These are phyloP conservation scores for Dendrocalamus latiflorus DNA, from an alignment of 202 grass and related monocot genomes.

Conservation along the genomic window DNA sequence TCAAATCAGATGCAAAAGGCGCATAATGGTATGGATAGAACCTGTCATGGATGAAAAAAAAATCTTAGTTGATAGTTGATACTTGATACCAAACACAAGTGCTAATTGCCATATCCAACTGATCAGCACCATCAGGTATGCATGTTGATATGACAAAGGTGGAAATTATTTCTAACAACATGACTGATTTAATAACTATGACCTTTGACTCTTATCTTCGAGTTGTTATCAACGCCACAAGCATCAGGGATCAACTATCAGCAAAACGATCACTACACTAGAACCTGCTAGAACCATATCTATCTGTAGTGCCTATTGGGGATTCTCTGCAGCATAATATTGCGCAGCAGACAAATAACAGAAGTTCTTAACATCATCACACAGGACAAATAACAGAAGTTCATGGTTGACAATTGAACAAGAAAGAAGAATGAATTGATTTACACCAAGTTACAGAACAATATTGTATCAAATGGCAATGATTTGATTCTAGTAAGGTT, in stretches of 20 bases:
- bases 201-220: not conserved
- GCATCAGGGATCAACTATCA: not conserved
- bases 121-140: not conserved
- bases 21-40: slow-evolving; percentile 99
- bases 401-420: slow-evolving; percentile 22
- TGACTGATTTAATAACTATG: not conserved
- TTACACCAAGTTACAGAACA: not conserved
- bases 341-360: not conserved
- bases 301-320: not conserved
- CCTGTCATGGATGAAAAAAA: slow-evolving; percentile 48
- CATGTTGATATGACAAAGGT: slow-evolving; percentile 5
- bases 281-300: not conserved
- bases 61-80: slow-evolving; percentile 12
- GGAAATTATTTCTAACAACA: not conserved
- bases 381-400: not conserved
- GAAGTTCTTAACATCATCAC: not conserved
- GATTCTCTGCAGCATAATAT: slow-evolving; percentile 30
- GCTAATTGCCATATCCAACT: slow-evolving; percentile 3
- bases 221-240: not conserved
- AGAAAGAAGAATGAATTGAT: not conserved
- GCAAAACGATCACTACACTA: not conserved
- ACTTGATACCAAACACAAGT: not conserved
- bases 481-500: not conserved
- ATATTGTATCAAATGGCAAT: not conserved
- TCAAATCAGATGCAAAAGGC: slow-evolving; percentile 91